phyloP scores from a whole-genome alignment of 2,329 filamentous ascomycete species.

The Colletotrichum eleusines region DNA sequence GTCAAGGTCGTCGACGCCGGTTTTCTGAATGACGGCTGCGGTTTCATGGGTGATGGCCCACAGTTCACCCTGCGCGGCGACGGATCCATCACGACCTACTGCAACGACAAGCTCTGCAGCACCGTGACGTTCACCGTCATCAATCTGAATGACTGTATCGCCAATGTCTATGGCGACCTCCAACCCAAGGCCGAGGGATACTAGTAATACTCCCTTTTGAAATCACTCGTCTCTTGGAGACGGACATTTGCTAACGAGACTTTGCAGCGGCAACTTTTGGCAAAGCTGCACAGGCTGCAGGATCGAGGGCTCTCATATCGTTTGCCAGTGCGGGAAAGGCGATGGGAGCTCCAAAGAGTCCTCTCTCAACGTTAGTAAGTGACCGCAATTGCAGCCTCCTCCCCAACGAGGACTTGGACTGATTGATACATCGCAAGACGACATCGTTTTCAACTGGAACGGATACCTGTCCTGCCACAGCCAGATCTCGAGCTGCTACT shows the following conservation, averaged over 20 bases:
- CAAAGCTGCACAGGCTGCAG: constrained; percentile 31
- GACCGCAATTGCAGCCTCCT: no score
- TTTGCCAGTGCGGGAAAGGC: constrained; percentile 20
- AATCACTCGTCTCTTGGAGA: neutral
- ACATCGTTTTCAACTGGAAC: constrained; percentile 31
- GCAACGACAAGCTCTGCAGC: constrained; percentile 29
- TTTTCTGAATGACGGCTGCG: constrained; percentile 34
- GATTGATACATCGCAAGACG: constrained; percentile 2
- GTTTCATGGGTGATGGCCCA: constrained; percentile 10
- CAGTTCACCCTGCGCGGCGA: constrained; percentile 24
- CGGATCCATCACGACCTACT: constrained; percentile 33
- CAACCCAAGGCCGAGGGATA: constrained; percentile 2
- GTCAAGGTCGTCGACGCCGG: neutral
- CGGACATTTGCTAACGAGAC: neutral
- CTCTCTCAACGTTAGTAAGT: constrained; percentile 28
- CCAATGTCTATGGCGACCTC: constrained; percentile 14
- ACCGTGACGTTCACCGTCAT: constrained; percentile 17
- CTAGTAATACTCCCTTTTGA: neutral
- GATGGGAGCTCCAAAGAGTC: constrained; percentile 23
- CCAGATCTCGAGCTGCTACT: constrained; percentile 26
- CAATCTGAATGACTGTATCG: constrained; percentile 36
- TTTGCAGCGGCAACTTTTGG: constrained; percentile 11
- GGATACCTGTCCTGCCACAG: constrained; percentile 31
- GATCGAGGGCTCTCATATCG: constrained; percentile 6
- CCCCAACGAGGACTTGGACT: neutral